A percentile compares a stretch with the other conserved stretches of the same genome.
These are phyloP conservation scores for Lanzia echinophila DNA, from an alignment of 2,329 filamentous ascomycete species.

Conservation along the genomic window DNA sequence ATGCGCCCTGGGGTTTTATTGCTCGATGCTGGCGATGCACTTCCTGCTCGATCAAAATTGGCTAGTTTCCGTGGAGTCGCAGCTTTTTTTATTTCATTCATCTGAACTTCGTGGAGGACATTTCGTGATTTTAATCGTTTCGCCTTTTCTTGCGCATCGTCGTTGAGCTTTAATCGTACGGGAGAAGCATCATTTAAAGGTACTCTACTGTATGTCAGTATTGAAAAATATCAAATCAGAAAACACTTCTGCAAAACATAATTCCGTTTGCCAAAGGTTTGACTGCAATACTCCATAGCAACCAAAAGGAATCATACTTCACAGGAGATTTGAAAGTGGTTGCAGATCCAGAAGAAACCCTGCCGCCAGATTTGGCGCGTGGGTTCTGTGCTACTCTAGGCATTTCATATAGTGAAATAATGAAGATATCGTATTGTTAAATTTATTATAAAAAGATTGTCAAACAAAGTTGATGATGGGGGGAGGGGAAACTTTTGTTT, in stretches of 20 bases:
- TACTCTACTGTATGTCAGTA: slow-evolving; percentile 51
- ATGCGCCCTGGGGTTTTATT: slow-evolving; percentile 45
- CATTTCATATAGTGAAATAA: slow-evolving; percentile 34
- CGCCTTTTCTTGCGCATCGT: slow-evolving; percentile 89
- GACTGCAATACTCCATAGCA: slow-evolving; percentile 3
- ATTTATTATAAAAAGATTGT: neutral
- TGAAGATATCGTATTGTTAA: neutral
- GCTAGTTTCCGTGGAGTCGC: slow-evolving; percentile 64
- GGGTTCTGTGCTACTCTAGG: slow-evolving; percentile 47
- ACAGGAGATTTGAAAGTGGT: slow-evolving; percentile 31
- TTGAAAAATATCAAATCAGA: neutral
- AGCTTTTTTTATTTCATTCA: slow-evolving; percentile 83
- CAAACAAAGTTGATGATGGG: neutral
- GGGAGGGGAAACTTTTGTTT: slow-evolving; percentile 5
- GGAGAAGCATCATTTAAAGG: slow-evolving; percentile 92
- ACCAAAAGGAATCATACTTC: slow-evolving; percentile 24
- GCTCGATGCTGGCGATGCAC: slow-evolving; percentile 49
- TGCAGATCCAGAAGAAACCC: slow-evolving; percentile 33
- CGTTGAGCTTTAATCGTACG: slow-evolving; percentile 68
- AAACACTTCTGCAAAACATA: neutral
- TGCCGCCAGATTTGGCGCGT: slow-evolving; percentile 34
- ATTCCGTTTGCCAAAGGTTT: slow-evolving; percentile 1
- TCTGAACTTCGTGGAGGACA: slow-evolving; percentile 80
- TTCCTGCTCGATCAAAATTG: slow-evolving; percentile 52
- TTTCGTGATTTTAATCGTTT: slow-evolving; percentile 80